These are phyloP conservation scores for Turnera subulata DNA, from an alignment of 345 rosid species.

Conservation along the genomic window DNA sequence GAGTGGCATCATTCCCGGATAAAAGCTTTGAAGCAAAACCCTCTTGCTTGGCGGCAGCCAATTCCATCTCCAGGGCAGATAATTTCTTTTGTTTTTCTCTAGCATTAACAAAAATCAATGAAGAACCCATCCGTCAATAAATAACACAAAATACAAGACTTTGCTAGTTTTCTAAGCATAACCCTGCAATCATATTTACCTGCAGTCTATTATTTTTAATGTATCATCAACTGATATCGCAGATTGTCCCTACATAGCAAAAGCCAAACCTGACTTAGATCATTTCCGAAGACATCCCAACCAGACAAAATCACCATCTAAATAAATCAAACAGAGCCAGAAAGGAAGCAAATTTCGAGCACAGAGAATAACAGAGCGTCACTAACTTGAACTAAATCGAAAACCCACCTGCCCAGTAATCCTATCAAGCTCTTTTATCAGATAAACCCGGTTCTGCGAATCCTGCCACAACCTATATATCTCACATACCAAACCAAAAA, in stretches of 20 bases:
- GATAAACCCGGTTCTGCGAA: conserved; percentile 25
- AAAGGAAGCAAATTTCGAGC: not conserved
- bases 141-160: too few relatives aligned
- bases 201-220: conserved; percentile 31
- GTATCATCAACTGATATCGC: conserved; percentile 34
- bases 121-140: too few relatives aligned
- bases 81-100: conserved; percentile 30
- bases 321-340: not conserved
- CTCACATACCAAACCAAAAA: conserved; percentile 3
- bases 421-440: conserved; percentile 31
- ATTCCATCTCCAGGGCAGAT: conserved; percentile 24
- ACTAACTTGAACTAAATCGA: not conserved
- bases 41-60: conserved; percentile 26
- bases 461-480: conserved; percentile 30
- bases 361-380: not conserved
- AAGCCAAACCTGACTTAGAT: not conserved
- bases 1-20: conserved; percentile 9
- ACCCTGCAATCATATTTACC: conserved; percentile 8
- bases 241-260: conserved; percentile 20
- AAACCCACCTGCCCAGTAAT: conserved; percentile 26
- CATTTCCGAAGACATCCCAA: not conserved
- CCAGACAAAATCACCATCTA: not conserved
- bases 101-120: not conserved
- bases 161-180: not conserved
- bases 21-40: conserved; percentile 22